phyloP scores from a whole-genome alignment of 352 stramenopile genomes.

The Phytophthora meadii region DNA sequence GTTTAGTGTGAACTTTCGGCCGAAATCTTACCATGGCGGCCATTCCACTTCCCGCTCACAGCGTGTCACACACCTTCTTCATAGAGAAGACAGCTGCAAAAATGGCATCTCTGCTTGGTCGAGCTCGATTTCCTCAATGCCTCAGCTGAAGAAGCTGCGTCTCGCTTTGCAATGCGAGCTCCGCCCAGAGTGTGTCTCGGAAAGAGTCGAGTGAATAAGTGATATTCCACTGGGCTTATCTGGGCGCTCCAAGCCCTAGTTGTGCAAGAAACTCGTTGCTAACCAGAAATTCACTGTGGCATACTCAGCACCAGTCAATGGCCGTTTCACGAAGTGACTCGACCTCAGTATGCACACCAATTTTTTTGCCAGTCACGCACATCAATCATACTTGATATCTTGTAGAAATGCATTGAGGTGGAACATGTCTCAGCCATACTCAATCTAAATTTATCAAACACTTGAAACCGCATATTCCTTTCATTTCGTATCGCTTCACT shows the following conservation, averaged over 20 bases:
- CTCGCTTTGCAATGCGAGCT: not conserved
- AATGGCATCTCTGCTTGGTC: constrained; percentile 3
- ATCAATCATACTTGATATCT: constrained; percentile 2
- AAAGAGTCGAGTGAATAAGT: constrained; percentile 18
- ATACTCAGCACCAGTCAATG: constrained; percentile 7
- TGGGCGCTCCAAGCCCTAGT: constrained; percentile 12
- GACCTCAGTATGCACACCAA: constrained; percentile 13
- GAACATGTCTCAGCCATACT: constrained; percentile 5
- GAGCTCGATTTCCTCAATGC: not conserved
- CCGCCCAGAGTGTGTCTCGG: constrained; percentile 4
- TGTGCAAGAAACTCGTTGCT: constrained; percentile 11
- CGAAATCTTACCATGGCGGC: constrained; percentile 1
- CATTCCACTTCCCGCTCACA: constrained; percentile 15
- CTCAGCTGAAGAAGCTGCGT: constrained; percentile 1
- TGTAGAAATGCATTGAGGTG: not conserved
- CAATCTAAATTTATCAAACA: too few relatives aligned
- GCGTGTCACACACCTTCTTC: constrained; percentile 19
- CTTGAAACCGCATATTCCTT: too few relatives aligned
- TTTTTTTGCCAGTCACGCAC: constrained; percentile 22
- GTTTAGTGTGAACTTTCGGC: not conserved
- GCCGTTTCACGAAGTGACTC: constrained; percentile 18
- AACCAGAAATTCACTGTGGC: constrained; percentile 10
- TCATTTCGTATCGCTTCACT: not conserved
- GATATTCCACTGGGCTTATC: constrained; percentile 24
- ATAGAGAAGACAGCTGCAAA: constrained; percentile 27